phyloP scores from a whole-genome alignment of 768 basidiomycete genomes.

The Trichaptum fuscoviolaceum region DNA sequence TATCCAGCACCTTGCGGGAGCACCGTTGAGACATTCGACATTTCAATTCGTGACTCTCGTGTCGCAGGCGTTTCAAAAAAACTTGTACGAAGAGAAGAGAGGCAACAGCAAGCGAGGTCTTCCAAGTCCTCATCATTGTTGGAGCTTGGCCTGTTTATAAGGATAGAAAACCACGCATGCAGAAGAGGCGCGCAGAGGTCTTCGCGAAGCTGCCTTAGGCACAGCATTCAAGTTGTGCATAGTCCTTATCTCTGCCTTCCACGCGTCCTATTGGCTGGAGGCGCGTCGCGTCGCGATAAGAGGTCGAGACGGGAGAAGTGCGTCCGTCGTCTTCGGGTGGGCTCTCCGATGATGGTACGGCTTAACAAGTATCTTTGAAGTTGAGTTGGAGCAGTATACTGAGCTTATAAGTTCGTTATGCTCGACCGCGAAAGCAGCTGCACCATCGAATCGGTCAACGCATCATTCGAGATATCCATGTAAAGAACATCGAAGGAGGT shows the following conservation, averaged over 20 bases:
- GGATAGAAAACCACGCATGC: background rate
- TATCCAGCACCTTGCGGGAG: conserved; percentile 83
- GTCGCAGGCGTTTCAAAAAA: background rate
- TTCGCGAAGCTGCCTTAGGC: background rate
- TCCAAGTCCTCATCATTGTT: background rate
- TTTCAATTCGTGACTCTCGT: background rate
- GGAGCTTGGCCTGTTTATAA: background rate
- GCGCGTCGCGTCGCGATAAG: background rate
- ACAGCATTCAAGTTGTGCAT: background rate
- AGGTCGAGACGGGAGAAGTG: background rate
- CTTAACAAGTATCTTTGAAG: background rate
- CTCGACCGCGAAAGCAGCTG: background rate
- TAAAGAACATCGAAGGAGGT: background rate
- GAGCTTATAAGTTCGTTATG: background rate
- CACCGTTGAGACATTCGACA: conserved; percentile 22
- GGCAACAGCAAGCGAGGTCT: background rate
- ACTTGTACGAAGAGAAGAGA: background rate
- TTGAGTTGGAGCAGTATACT: background rate
- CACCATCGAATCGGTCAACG: background rate
- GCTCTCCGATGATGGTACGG: background rate
- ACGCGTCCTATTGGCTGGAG: background rate
- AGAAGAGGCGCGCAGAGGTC: background rate
- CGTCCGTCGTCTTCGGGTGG: background rate
- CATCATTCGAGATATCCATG: background rate
- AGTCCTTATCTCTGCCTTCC: background rate